Conservation (phyloP, 495 filamentous ascomycete genomes). For the Xylaria scruposa region DNA sequence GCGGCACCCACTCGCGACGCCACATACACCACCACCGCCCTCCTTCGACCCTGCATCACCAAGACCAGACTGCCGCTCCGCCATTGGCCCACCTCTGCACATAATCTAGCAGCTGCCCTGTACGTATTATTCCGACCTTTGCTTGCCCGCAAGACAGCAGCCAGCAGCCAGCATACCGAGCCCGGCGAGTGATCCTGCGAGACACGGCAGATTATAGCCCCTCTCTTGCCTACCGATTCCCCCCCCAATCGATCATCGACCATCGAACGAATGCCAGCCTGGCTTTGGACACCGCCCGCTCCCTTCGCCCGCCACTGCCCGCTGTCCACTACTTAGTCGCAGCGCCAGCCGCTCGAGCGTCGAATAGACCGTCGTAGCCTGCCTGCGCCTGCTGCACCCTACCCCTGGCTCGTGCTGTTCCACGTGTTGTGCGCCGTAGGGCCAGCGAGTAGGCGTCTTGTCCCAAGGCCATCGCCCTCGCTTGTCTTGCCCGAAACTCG, state of each 20-base stretch:
- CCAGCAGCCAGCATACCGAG: conserved; percentile 33
- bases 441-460: conserved; percentile 19
- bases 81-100: conserved; percentile 13
- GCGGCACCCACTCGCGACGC: neutral
- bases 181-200: conserved; percentile 19
- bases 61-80: neutral
- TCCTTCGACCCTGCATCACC: conserved; percentile 19
- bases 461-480: conserved; percentile 22
- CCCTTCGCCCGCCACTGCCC: conserved; percentile 15
- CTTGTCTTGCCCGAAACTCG: conserved; percentile 11
- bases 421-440: conserved; percentile 30
- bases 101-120: conserved; percentile 33
- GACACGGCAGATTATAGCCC: conserved; percentile 18
- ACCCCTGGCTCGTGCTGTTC: conserved; percentile 26
- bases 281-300: conserved; percentile 21
- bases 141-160: conserved; percentile 29
- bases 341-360: conserved; percentile 17
- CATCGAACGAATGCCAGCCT: conserved; percentile 14
- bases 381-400: conserved; percentile 25
- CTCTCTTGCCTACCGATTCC: neutral
- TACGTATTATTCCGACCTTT: conserved; percentile 40
- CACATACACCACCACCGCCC: neutral
- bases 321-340: conserved; percentile 1
- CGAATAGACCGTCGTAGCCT: conserved; percentile 22
- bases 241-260: neutral